These are phyloP conservation scores for Gloeopeniophorella convolvens DNA, from an alignment of 768 basidiomycete genomes.

Conservation along the genomic window DNA sequence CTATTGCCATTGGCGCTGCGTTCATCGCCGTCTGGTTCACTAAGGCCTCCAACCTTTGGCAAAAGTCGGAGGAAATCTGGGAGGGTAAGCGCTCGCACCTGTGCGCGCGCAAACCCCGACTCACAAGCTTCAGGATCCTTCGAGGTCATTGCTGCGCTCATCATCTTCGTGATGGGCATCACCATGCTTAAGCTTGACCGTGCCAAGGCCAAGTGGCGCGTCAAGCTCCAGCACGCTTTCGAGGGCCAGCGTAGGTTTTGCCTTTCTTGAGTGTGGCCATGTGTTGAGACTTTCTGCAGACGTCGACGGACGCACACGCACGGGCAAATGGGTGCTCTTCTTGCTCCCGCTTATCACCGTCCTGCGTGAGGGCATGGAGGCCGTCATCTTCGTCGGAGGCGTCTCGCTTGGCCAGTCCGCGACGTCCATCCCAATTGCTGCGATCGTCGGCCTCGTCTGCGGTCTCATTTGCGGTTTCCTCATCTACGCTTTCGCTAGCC, in stretches of 20 bases:
- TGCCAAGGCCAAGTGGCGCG: constrained; percentile 89
- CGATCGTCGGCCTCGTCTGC: constrained; percentile 76
- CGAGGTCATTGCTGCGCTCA: constrained; percentile 59
- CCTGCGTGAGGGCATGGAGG: constrained; percentile 90
- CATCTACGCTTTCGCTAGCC: constrained; percentile 75
- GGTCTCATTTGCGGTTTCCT: constrained; percentile 69
- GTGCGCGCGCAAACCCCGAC: too few relatives aligned
- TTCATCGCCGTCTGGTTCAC: constrained; percentile 97
- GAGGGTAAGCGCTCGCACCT: constrained; percentile 69
- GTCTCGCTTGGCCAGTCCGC: constrained; percentile 83
- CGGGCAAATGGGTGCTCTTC: constrained; percentile 84
- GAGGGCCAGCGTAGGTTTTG: constrained; percentile 41
- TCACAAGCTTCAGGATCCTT: constrained; percentile 49
- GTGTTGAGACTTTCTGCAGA: constrained; percentile 25
- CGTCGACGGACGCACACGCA: constrained; percentile 41
- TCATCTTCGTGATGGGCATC: constrained; percentile 92
- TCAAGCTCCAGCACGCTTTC: constrained; percentile 82
- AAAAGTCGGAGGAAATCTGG: constrained; percentile 83
- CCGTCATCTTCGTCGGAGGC: constrained; percentile 89
- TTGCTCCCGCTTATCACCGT: constrained; percentile 88
- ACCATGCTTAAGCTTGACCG: constrained; percentile 95
- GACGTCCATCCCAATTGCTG: constrained; percentile 82
- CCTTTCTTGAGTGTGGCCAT: not conserved
- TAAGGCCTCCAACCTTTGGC: constrained; percentile 77
- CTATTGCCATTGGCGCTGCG: constrained; percentile 79